Percentiles rank a stretch among this genome's conserved stretches.
phyloP scores from a whole-genome alignment of 495 filamentous ascomycete species.

The Daldinia loculata region DNA sequence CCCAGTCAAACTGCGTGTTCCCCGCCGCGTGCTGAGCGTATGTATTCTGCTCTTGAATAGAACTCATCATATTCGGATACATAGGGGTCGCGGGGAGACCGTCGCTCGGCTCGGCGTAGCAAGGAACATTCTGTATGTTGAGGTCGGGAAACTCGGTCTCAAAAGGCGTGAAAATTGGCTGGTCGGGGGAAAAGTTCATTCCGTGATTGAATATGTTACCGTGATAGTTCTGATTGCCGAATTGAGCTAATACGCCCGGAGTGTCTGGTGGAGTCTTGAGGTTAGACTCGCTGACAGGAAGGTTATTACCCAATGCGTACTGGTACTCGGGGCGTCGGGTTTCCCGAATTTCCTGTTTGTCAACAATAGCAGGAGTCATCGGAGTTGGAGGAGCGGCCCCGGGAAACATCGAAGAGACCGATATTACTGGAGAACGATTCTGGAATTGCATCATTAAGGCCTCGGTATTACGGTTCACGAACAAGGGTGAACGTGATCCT shows the following conservation, averaged over 20 bases:
- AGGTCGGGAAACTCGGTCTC: constrained; percentile 56
- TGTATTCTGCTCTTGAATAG: constrained; percentile 44
- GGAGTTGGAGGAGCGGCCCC: constrained; percentile 45
- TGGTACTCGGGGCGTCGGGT: constrained; percentile 51
- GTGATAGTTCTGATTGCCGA: constrained; percentile 47
- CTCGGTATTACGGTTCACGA: constrained; percentile 54
- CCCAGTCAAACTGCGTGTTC: constrained; percentile 54
- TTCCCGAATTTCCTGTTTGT: constrained; percentile 46
- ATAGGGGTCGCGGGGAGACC: constrained; percentile 55
- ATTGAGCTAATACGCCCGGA: constrained; percentile 50
- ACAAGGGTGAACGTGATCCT: constrained; percentile 55
- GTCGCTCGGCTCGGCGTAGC: constrained; percentile 49
- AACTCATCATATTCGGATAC: constrained; percentile 50
- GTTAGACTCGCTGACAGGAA: constrained; percentile 46
- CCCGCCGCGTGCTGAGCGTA: constrained; percentile 43
- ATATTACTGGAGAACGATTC: constrained; percentile 47
- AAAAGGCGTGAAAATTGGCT: constrained; percentile 56
- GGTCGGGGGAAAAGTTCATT: constrained; percentile 50
- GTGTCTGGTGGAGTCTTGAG: constrained; percentile 59
- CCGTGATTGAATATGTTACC: constrained; percentile 39
- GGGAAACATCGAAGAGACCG: constrained; percentile 27
- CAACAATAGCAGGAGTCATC: constrained; percentile 51
- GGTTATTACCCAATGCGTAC: constrained; percentile 42
- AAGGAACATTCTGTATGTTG: constrained; percentile 50
- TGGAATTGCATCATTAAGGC: constrained; percentile 50